phyloP scores from a whole-genome alignment of 148 eudicot species.

The Dianthus caryophyllus region DNA sequence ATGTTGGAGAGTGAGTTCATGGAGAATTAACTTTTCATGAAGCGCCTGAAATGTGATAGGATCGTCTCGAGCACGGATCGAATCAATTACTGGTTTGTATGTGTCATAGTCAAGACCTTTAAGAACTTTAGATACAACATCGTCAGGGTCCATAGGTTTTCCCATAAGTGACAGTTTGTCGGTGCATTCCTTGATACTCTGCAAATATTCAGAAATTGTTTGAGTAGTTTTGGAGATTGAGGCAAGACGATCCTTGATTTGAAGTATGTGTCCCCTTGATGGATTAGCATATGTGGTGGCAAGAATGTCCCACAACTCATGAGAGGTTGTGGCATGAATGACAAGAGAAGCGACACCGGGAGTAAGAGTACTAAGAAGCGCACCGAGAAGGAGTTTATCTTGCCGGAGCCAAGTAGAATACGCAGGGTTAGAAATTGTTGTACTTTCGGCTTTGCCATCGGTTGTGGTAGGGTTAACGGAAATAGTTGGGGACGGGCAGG shows the following conservation, averaged over 20 bases:
- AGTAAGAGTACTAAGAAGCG: neutral
- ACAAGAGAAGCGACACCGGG: neutral
- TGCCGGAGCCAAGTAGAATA: neutral
- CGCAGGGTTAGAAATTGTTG: neutral
- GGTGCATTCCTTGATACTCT: neutral
- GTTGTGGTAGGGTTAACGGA: neutral
- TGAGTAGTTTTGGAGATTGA: neutral
- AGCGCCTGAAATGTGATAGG: neutral
- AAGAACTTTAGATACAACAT: neutral
- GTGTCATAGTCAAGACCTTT: neutral
- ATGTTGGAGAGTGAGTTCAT: neutral
- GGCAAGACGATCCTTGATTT: neutral
- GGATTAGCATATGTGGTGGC: slow-evolving; percentile 3
- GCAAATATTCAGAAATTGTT: neutral
- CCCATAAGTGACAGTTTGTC: neutral
- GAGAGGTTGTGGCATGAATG: neutral
- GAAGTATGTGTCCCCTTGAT: neutral
- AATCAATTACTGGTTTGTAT: neutral
- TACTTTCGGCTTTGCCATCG: neutral
- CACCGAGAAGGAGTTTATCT: slow-evolving; percentile 2
- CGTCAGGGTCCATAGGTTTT: neutral
- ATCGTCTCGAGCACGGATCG: neutral
- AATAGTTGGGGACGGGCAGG: neutral
- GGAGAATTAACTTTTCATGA: neutral
- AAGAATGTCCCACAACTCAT: neutral